phyloP scores from a whole-genome alignment of 2,329 filamentous ascomycete genomes.

The Fusarium sp. region DNA sequence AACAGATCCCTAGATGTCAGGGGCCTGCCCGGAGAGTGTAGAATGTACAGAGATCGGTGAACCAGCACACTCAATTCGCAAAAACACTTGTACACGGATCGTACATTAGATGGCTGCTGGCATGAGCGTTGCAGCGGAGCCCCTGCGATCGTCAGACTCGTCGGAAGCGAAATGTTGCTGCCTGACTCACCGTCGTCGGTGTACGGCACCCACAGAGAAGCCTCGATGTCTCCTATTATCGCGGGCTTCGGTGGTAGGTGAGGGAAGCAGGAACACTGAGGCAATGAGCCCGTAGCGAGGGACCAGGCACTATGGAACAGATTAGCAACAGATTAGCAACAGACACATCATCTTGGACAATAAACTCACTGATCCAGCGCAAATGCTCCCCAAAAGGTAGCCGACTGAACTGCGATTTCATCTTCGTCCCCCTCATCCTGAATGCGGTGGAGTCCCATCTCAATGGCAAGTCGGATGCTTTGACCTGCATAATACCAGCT shows the following conservation, averaged over 20 bases:
- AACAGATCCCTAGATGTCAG: conserved; percentile 74
- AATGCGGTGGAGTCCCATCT: conserved; percentile 75
- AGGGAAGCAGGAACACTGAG: conserved; percentile 68
- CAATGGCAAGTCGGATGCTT: conserved; percentile 77
- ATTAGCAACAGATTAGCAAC: neutral
- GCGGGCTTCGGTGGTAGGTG: conserved; percentile 69
- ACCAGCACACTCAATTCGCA: conserved; percentile 80
- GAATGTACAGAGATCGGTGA: conserved; percentile 76
- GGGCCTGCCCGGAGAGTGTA: conserved; percentile 76
- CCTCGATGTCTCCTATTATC: conserved; percentile 70
- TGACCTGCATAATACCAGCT: conserved; percentile 80
- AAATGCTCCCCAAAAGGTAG: conserved; percentile 73
- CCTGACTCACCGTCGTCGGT: conserved; percentile 65
- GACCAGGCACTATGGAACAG: conserved; percentile 67
- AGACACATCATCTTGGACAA: neutral
- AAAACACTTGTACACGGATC: conserved; percentile 75
- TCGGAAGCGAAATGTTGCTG: neutral
- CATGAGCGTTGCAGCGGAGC: conserved; percentile 65
- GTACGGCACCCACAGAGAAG: conserved; percentile 69
- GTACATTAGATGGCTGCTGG: conserved; percentile 74
- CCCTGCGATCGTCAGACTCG: conserved; percentile 50
- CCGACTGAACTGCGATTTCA: conserved; percentile 67
- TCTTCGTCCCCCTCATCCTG: conserved; percentile 63
- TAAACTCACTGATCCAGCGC: conserved; percentile 71
- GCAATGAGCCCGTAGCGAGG: conserved; percentile 70